phyloP scores from a whole-genome alignment of 352 stramenopile genomes.

The Phytophthora brassicae region DNA sequence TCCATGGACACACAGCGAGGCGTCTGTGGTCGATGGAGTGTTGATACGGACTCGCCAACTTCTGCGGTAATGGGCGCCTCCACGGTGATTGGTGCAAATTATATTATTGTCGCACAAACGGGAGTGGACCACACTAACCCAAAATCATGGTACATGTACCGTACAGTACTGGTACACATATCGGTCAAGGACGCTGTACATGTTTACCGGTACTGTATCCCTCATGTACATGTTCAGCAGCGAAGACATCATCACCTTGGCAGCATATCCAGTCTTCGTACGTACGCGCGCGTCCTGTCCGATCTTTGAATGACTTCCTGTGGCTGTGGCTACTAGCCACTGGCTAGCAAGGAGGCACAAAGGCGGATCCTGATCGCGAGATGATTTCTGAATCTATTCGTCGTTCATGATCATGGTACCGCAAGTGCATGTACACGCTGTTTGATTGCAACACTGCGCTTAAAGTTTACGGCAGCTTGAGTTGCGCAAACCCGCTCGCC shows the following conservation, averaged over 20 bases:
- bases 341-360: too few relatives aligned
- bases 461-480: conserved; percentile 5
- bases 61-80: neutral
- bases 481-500: conserved; percentile 19
- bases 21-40: too few relatives aligned
- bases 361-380: conserved; percentile 18
- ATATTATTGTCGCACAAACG: neutral
- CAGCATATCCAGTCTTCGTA: neutral
- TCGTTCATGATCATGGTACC: too few relatives aligned
- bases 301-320: conserved; percentile 26
- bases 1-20: conserved; percentile 6
- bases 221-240: too few relatives aligned
- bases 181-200: too few relatives aligned
- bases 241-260: neutral
- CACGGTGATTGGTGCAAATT: neutral
- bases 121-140: neutral
- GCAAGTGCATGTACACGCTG: too few relatives aligned
- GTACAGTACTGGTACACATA: too few relatives aligned
- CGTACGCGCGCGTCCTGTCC: neutral
- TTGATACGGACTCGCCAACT: too few relatives aligned
- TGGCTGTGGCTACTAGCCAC: too few relatives aligned
- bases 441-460: neutral
- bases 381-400: conserved; percentile 11
- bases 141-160: neutral
- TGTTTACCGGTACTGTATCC: too few relatives aligned